These are phyloP conservation scores for Eucalyptus sideroxylon DNA, from an alignment of 345 rosid species.

Conservation along the genomic window DNA sequence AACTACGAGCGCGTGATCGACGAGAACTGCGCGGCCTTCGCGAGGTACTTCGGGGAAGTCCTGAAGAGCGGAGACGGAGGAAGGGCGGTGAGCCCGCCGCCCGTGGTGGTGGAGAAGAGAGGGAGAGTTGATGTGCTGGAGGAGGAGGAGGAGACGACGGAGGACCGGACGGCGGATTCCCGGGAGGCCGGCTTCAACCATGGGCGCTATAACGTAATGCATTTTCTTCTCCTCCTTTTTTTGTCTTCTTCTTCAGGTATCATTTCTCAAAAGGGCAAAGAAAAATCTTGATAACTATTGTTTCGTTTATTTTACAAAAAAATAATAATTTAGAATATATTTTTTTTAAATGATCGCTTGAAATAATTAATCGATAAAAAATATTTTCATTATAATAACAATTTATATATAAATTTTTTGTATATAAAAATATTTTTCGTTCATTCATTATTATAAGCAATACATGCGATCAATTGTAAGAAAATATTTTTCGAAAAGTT, in stretches of 20 bases:
- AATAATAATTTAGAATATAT: too few relatives aligned
- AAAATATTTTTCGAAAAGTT: accelerated
- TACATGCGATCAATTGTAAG: accelerated
- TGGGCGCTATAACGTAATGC: slow-evolving; percentile 51
- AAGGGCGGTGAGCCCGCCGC: slow-evolving; percentile 10
- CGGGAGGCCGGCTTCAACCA: slow-evolving; percentile 8
- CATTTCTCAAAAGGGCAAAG: neutral
- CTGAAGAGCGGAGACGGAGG: slow-evolving; percentile 7
- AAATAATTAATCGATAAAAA: too few relatives aligned
- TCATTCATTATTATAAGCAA: neutral
- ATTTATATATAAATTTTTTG: too few relatives aligned
- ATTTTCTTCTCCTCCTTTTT: neutral
- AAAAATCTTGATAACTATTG: neutral
- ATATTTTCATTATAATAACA: too few relatives aligned
- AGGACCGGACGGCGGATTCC: neutral
- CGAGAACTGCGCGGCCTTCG: slow-evolving; percentile 44
- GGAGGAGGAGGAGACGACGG: neutral
- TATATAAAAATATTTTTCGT: accelerated
- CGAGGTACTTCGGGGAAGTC: slow-evolving; percentile 24
- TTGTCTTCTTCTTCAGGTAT: neutral
- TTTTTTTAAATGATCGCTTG: accelerated
- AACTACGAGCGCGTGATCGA: slow-evolving; percentile 33
- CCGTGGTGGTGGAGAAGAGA: slow-evolving; percentile 5
- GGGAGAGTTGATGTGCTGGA: neutral
- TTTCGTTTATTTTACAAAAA: too few relatives aligned